Base-by-base conservation (phyloP, 2,329 filamentous ascomycete genomes). In the Aschersonia sp. region DNA sequence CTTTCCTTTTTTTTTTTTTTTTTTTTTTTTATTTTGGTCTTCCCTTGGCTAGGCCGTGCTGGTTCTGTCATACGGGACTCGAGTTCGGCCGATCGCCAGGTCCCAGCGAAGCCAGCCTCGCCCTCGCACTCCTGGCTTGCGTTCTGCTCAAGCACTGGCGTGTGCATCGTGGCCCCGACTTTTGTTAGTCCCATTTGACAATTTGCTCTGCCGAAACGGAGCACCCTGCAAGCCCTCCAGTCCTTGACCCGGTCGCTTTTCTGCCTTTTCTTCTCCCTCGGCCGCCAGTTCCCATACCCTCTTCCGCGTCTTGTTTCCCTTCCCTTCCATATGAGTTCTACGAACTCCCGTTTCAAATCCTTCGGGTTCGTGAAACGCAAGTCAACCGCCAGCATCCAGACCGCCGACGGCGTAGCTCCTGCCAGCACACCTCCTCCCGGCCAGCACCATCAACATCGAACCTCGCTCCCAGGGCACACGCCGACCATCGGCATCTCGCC, bases 291-390 rank as follows among this genome's bases (percentile, higher is more conserved):
- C 43, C 41, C 9, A n/a, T 45, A 22, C 14, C n/a, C 39, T 31
- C 14, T 45, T 46, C 47, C 47, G 51, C 45, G 46, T 46, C 44
- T 47, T 39, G 44, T 46, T 46, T 46, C 45, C 46, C 42, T 43
- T 55, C 55, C 55, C 57, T 63, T 63, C 65, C 62, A 62, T 64
- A 85, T 85, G 81, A 85, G 78, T 76, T 85, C 80, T 75, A 77
- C 85, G 78, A 86, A 85, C 73, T 78, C 79, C 65, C 80, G 83
- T 68, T 79, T 87, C 66, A 85, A 85, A 74, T 77, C 78, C 74
- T 76, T 87, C 71, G 82, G 84, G 69, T 84, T 86, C 73, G 83
- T 82, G 70, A 86, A 85, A 77, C 81, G 84, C 68, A 85, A 81
- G 73, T 83, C 81, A 60, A 73, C 73, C 59, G 72, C 74, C 63